Evolutionary conservation across 2,329 filamentous ascomycete genomes (phyloP).

Genomic region (Neofusicoccum cordaticola): DNA sequence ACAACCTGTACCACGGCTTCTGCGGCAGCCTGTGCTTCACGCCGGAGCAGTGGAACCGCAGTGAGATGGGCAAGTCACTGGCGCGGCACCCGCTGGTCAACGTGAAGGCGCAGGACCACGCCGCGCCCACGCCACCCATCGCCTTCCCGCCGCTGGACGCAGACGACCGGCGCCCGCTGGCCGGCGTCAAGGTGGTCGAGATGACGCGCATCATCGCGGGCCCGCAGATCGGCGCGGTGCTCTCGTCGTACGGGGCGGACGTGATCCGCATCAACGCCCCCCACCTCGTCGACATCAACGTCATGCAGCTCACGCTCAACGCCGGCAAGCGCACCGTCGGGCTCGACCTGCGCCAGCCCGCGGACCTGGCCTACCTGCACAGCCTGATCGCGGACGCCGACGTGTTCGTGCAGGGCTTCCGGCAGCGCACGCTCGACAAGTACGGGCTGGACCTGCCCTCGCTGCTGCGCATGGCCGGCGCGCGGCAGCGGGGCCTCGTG

Average conservation of each 20-base stretch:
- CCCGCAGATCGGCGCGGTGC: conserved; percentile 41
- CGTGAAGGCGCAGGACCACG: conserved; percentile 31
- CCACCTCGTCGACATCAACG: conserved; percentile 37
- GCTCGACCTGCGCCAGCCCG: conserved; percentile 47
- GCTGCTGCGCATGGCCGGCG: conserved; percentile 40
- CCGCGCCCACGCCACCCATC: conserved; percentile 30
- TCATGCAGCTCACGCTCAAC: conserved; percentile 42
- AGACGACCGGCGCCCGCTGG: conserved; percentile 37
- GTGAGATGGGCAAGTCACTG: conserved; percentile 44
- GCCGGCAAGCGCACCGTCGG: conserved; percentile 48
- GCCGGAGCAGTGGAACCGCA: conserved; percentile 44
- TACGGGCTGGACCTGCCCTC: conserved; percentile 43
- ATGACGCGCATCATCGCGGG: conserved; percentile 47
- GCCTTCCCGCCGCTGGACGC: conserved; percentile 32
- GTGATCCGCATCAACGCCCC: conserved; percentile 48
- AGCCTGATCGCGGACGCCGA: conserved; percentile 50
- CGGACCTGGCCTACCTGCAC: conserved; percentile 40
- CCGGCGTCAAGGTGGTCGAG: conserved; percentile 40
- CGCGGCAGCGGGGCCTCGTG: conserved; percentile 45
- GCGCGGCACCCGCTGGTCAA: conserved; percentile 45
- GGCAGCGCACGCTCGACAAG: conserved; percentile 43
- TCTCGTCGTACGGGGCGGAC: conserved; percentile 47
- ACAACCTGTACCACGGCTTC: conserved; percentile 41
- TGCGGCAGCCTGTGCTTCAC: conserved; percentile 47
- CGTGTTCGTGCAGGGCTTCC: conserved; percentile 55